Evolutionary conservation across 2,329 filamentous ascomycete species (phyloP).

Genomic region (Ophiosphaerella korrae): DNA sequence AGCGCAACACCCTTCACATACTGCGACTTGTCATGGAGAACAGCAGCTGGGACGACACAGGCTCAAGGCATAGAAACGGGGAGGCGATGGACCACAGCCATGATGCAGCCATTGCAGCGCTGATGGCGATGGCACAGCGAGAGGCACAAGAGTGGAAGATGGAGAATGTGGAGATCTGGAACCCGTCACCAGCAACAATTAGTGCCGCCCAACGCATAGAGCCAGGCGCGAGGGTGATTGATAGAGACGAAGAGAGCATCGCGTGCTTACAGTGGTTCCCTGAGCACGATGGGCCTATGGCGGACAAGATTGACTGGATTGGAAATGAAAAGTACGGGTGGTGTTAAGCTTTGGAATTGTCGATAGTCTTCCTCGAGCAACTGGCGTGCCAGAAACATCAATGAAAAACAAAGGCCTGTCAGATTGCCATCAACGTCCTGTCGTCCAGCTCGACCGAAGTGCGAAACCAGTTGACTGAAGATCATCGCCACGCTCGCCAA

Average conservation of each 20-base stretch:
- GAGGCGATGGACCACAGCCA: slow-evolving; percentile 18
- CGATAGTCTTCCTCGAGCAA: slow-evolving; percentile 35
- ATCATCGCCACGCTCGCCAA: slow-evolving; percentile 95
- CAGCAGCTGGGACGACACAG: slow-evolving; percentile 36
- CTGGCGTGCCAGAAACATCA: slow-evolving; percentile 40
- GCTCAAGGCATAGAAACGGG: slow-evolving; percentile 26
- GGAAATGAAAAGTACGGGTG: slow-evolving; percentile 79
- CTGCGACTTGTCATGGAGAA: slow-evolving; percentile 72
- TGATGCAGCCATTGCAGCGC: slow-evolving; percentile 59
- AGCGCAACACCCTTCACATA: slow-evolving; percentile 71
- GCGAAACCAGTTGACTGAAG: slow-evolving; percentile 76
- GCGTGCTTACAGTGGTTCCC: slow-evolving; percentile 73
- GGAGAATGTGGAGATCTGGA: slow-evolving; percentile 79
- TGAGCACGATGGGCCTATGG: slow-evolving; percentile 49
- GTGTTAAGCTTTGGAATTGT: slow-evolving; percentile 58
- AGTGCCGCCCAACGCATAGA: slow-evolving; percentile 54
- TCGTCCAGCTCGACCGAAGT: slow-evolving; percentile 77
- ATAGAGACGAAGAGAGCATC: slow-evolving; percentile 70
- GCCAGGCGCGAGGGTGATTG: slow-evolving; percentile 55
- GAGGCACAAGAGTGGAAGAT: slow-evolving; percentile 76
- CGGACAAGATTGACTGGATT: slow-evolving; percentile 69
- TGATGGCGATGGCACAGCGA: slow-evolving; percentile 69
- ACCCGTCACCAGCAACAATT: slow-evolving; percentile 64
- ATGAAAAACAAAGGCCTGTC: slow-evolving; percentile 66
- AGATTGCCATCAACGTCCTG: slow-evolving; percentile 85